Evolutionary conservation across 352 stramenopile genomes (phyloP), one percentile per base, ranked within the genome.

Genomic region (Peronospora belbahrii): DNA sequence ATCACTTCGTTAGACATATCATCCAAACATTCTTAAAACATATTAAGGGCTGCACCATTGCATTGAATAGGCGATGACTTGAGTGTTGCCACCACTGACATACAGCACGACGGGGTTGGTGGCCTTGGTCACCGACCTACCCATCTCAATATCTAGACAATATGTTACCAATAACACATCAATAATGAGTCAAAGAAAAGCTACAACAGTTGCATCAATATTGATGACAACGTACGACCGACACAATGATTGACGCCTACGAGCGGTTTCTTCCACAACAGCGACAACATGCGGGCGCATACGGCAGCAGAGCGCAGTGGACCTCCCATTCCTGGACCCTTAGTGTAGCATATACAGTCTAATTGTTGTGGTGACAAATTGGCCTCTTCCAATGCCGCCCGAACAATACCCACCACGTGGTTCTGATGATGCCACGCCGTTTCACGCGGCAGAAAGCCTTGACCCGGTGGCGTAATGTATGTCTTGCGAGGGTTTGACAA

Each of bases 241-340:
- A 99, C 94, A 71, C 97, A 99, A 67, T 99, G 97, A 78, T 99
- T 99, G 42, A 99, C 96, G 18, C 83, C 89, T 6, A 98, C 74
- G 23, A 99, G 72, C 13, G 96, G 96, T 48, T 98, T 85, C 31
- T 96, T 85, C 93, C 91, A 98, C 31, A 98, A 56, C 42, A 97
- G 65, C 24, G 90, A 93, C 20, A 98, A 72, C 49, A 95, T 97
- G 11, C 95, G 85, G 23, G 95, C 96, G 39, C 74, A 94, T 2
- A 99, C 79, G 10, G 96, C 97, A 39, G 96, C 97, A 1, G 90
- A 98, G 38, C 88, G 77, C 43, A 99, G 67, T 14, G 97, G 97
- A 2, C 77, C 96, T n/a, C 97, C 97, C 97, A 99, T 99, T 28
- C 97, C 97, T 2, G 97, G 96, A 8, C 85, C 85, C 50, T 97